A percentile compares a stretch with the other conserved stretches of the same genome.
These are phyloP conservation scores for Fusarium hostae DNA, from an alignment of 2,329 filamentous ascomycete species.

Conservation along the genomic window DNA sequence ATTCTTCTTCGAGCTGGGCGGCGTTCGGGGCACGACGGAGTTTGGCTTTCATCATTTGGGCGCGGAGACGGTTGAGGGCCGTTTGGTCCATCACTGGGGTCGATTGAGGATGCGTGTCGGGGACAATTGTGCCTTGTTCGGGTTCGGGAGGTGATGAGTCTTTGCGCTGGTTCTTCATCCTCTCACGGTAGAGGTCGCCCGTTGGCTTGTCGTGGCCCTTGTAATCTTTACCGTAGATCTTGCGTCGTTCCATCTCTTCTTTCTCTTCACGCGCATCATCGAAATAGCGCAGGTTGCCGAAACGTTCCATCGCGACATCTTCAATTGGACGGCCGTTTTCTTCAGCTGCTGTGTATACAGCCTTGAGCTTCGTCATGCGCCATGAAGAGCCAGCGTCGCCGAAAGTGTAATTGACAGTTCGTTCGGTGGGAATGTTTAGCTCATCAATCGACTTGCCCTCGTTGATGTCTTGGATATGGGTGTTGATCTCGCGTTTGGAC, in stretches of 20 bases:
- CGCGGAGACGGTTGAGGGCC: constrained; percentile 86
- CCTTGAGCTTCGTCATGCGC: constrained; percentile 95
- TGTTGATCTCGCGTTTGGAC: constrained; percentile 85
- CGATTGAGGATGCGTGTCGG: constrained; percentile 55
- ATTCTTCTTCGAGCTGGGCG: constrained; percentile 82
- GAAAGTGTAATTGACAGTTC: constrained; percentile 78
- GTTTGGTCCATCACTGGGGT: constrained; percentile 74
- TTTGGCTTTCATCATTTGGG: constrained; percentile 96
- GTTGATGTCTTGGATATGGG: constrained; percentile 67
- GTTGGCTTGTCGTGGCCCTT: constrained; percentile 86
- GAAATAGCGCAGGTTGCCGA: constrained; percentile 83
- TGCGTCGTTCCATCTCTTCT: constrained; percentile 85
- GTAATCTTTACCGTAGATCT: constrained; percentile 86
- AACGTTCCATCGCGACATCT: constrained; percentile 84
- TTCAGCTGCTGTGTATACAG: constrained; percentile 82
- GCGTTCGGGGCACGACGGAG: constrained; percentile 81
- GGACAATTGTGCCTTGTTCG: constrained; percentile 67
- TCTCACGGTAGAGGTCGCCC: constrained; percentile 85
- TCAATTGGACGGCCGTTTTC: constrained; percentile 79
- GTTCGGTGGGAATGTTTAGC: constrained; percentile 60
- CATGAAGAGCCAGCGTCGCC: constrained; percentile 91
- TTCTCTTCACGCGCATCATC: constrained; percentile 95
- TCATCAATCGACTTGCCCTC: constrained; percentile 56
- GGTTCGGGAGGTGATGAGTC: constrained; percentile 45
- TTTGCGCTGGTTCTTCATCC: constrained; percentile 69